Base-by-base conservation (phyloP, 805 yeast species). In the Kluyveromyces starmeri region DNA sequence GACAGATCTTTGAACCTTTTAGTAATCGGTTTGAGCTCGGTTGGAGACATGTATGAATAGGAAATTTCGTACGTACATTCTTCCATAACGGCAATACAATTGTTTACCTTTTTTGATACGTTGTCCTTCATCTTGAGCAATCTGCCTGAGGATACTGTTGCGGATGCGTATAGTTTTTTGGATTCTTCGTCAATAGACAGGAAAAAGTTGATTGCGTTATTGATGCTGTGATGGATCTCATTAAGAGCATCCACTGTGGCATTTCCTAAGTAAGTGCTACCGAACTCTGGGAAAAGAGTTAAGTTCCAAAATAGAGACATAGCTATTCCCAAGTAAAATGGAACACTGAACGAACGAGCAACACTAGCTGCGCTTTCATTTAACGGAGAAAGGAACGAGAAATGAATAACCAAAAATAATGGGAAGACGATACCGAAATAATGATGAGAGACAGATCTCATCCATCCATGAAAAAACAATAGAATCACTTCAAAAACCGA, bases 11-110 rank as follows among this genome's bases (percentile, higher is more conserved):
- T 52, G 13, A 68, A 45, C 11, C 48, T 44, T 8, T 57, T 51
- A 13, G 67, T 53, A 2, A 61, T 41, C 4, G 59, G 53, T 27
- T 60, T 56, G 20, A 69, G 41, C 27, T 62, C 64, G 6, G 49
- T 46, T 16, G 76, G 75, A 0, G 74, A 61, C 13, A 67, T 46
- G 36, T 56, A 64, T 0, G 75, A 65, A 41, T 65, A 70, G 1
- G 75, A 65, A 1, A 69, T 52, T 43, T 71, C 76, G 40, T 66
- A 71, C 3, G 62, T 48, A 41, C 73, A 67, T 43, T 71, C 75
- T 21, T 65, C 61, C 19, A 68, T 46, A 2, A 65, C 70, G 5
- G 59, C 48, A 19, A 58, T 52, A 32, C 68, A 60, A 10, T 53
- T 45, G 7, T 46, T 50, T 7, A 67, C 48, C 26, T 64, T 60